Evolutionary conservation across 352 stramenopile species (phyloP).

Genomic region (Globisporangium recalcitrans): DNA sequence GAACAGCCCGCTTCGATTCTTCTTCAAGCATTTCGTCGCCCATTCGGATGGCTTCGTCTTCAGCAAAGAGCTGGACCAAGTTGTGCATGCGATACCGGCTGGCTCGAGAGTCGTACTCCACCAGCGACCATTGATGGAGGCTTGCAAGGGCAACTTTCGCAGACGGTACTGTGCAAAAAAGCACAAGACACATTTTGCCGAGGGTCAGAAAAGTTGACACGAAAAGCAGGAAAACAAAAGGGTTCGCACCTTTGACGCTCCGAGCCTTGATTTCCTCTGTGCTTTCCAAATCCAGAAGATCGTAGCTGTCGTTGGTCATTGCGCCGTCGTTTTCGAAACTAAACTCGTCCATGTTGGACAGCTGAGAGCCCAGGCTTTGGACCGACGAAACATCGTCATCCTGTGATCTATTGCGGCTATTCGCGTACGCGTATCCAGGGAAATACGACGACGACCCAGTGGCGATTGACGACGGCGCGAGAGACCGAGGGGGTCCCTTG

Average conservation of each 20-base stretch:
- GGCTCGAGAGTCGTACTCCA: conserved; percentile 66
- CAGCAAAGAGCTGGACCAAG: conserved; percentile 77
- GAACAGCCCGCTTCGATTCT: conserved; percentile 11
- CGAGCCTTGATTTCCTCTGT: conserved; percentile 59
- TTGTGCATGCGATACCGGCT: conserved; percentile 82
- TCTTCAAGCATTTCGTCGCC: conserved; percentile 40
- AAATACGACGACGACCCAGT: conserved; percentile 37
- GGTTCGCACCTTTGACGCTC: conserved; percentile 25
- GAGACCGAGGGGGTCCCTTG: conserved; percentile 17
- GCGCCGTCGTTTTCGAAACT: conserved; percentile 73
- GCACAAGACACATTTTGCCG: background rate
- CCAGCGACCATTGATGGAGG: conserved; percentile 77
- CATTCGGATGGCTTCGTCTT: conserved; percentile 64
- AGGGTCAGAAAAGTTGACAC: background rate
- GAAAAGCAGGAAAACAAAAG: background rate
- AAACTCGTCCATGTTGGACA: conserved; percentile 67
- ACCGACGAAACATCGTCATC: conserved; percentile 56
- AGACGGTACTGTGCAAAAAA: conserved; percentile 28
- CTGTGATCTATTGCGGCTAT: conserved; percentile 17
- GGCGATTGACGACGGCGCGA: conserved; percentile 26
- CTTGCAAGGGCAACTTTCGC: conserved; percentile 49
- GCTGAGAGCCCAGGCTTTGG: conserved; percentile 55
- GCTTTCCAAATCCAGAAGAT: conserved; percentile 69
- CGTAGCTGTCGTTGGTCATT: conserved; percentile 75
- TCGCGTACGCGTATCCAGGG: conserved; percentile 48